Percentiles rank a stretch among this genome's conserved stretches.
phyloP scores from a whole-genome alignment of 2,329 filamentous ascomycete species.

The Aureobasidium vineae region DNA sequence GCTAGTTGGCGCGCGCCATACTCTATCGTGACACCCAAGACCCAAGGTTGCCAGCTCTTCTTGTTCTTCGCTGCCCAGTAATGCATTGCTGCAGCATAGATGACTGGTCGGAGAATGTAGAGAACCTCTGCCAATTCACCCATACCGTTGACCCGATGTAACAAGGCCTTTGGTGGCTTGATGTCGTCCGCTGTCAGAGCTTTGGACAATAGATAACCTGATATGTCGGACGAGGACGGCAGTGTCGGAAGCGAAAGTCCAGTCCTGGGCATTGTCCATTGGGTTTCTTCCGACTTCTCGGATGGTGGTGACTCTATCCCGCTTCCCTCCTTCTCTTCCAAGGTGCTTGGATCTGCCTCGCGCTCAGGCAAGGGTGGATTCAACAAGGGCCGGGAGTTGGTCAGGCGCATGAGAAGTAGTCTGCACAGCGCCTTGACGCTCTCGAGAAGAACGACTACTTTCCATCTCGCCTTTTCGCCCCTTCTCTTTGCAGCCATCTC shows the following conservation, averaged over 20 bases:
- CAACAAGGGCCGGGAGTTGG: slow-evolving; percentile 76
- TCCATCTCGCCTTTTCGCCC: slow-evolving; percentile 79
- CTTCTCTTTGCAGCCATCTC: slow-evolving; percentile 93
- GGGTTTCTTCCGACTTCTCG: slow-evolving; percentile 41
- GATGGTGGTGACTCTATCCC: slow-evolving; percentile 50
- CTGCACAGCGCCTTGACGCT: slow-evolving; percentile 81
- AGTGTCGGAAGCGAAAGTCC: slow-evolving; percentile 80
- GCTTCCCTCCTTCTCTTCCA: slow-evolving; percentile 51
- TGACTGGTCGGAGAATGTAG: slow-evolving; percentile 83
- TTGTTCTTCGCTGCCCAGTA: slow-evolving; percentile 69
- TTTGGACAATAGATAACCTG: slow-evolving; percentile 80
- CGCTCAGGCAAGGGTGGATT: slow-evolving; percentile 83
- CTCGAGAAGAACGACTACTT: slow-evolving; percentile 81
- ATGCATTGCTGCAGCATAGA: slow-evolving; percentile 82
- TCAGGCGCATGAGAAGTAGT: slow-evolving; percentile 75
- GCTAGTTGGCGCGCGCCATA: slow-evolving; percentile 83
- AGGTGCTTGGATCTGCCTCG: slow-evolving; percentile 66
- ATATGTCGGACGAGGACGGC: slow-evolving; percentile 77
- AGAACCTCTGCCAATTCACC: slow-evolving; percentile 86
- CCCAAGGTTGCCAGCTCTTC: slow-evolving; percentile 87
- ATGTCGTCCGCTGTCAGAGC: slow-evolving; percentile 96
- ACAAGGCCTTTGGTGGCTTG: slow-evolving; percentile 80
- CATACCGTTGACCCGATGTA: slow-evolving; percentile 71
- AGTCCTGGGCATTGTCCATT: slow-evolving; percentile 92
- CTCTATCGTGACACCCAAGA: slow-evolving; percentile 80